Evolutionary conservation across 495 filamentous ascomycete species (phyloP), one percentile per base, ranked within the genome.

Genomic region (Astrothelium macrocarpum): DNA sequence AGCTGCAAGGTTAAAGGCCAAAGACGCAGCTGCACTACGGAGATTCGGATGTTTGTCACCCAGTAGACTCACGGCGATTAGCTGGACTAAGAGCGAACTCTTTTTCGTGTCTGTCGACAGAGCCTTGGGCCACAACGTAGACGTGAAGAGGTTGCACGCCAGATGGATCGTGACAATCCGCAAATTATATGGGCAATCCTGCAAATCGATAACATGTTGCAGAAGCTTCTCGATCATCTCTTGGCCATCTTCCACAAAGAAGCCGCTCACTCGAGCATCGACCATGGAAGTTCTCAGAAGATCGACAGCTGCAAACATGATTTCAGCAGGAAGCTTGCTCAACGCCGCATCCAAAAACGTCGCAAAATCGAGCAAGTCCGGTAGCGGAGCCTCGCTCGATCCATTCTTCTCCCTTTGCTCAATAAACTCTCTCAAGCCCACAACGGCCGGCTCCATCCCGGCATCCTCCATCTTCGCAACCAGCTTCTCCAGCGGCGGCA

Each of bases 231-330:
- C 69, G 25, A 96, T 76, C 16, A 88, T 90, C 65, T 88, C 85
- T 36, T 77, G 73, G 29, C 75, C 36, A 69, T 96, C 88, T 74
- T 93, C 88, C 16, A 90, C 91, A 65, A 90, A 91, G 75, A 84
- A 94, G 63, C 89, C 86, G 68, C 88, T 89, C n/a, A 96, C 78
- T n/a, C 94, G 84, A 26, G 86, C 79, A 67, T 98, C 93, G 5
- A 88, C 78, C 53, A 95, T 82, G 10, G 87, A 82, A 62, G 87
- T 80, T 10, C 94, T 83, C 61, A 94, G 78, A 23, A 98, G 81
- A 68, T 97, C 94, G 42, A 95, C 80, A 1, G 91, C 75, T 2
- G 93, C 84, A 71, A 97, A 98, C 53, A 87, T 75, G 1, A 75
- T 77, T 64, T 84, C 85, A 53, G 70, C 74, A 1, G 80, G 85